Base-by-base conservation (phyloP, 371 early-diverging fungal genomes). In the Mortierella sp. region DNA sequence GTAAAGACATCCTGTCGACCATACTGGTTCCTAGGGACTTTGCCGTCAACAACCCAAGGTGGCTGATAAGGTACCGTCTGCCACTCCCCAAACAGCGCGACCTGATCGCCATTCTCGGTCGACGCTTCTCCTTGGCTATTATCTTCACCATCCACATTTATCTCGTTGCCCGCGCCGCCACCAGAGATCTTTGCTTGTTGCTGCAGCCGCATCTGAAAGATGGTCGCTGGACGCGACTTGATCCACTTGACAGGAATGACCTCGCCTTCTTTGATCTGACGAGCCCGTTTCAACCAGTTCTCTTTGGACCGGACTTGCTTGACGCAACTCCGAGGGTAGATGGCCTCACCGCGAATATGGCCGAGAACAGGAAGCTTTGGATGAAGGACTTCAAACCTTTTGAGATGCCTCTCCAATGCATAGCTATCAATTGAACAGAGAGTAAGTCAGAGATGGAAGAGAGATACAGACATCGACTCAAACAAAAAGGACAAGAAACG, bases 1-100 rank as follows among this genome's bases (percentile, higher is more conserved):
- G 93, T 93, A 81, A 97, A 97, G 24, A 98, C 76, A 82, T 98
- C 96, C 55, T 98, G 90, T 74, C 93, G 93, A 1, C 97, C 97
- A 85, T 90, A 97, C 5, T 88, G 74, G 82, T 98, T 97, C 64
- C 91, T 90, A 2, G 97, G 96, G 14, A 98, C 91, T 59, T 88
- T 92, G 5, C 98, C 96, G 88, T 96, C 90, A 3, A 92, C 84
- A 4, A 97, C 90, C 44, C 92, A 92, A 26, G 90, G 90, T 3
- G 97, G 91, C 28, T 82, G 80, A 80, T 92, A 95, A 0, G 82
- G 82, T 26, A 91, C 91, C 0, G 98, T 98, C 88, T 98, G 98
- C 97, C 97, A 98, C 72, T 94, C 93, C 31, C 96, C 98, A 87
- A 91, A 98, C 57, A 96, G 90, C 19, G 88, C 87, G 0, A 88